Conservation (phyloP, 2,329 filamentous ascomycete species). For the Colletotrichum magnum region DNA sequence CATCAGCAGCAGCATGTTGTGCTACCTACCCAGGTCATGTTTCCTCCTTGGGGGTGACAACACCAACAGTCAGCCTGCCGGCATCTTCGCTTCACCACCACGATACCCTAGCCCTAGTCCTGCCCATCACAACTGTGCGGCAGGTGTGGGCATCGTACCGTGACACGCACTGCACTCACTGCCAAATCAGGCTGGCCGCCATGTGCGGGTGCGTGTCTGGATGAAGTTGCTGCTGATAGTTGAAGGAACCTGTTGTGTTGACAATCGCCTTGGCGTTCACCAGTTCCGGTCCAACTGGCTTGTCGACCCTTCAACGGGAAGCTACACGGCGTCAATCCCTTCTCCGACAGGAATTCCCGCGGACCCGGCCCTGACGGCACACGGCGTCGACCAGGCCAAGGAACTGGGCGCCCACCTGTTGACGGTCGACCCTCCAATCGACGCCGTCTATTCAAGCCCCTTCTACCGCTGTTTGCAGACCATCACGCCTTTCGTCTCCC, state of each 20-base stretch:
- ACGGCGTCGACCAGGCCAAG: constrained; percentile 86
- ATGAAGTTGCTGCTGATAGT: constrained; percentile 1
- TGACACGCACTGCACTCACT: not conserved
- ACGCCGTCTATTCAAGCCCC: constrained; percentile 85
- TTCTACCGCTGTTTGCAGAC: constrained; percentile 93
- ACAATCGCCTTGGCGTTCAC: constrained; percentile 30
- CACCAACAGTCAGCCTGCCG: not conserved
- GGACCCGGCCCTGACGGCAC: constrained; percentile 88
- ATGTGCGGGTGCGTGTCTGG: no score
- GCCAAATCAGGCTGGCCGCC: no score
- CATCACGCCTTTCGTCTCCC: constrained; percentile 76
- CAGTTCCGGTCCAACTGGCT: constrained; percentile 94
- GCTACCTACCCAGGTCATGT: constrained; percentile 12
- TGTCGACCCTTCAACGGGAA: constrained; percentile 84
- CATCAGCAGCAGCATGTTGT: not conserved
- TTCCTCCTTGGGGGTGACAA: constrained; percentile 25
- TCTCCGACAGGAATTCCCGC: constrained; percentile 90
- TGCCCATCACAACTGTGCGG: not conserved
- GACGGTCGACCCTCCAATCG: constrained; percentile 75
- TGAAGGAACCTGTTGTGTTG: constrained; percentile 22
- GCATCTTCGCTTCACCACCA: not conserved
- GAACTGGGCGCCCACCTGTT: constrained; percentile 80
- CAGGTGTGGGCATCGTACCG: not conserved
- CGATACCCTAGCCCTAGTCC: constrained; percentile 5
- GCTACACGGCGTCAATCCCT: constrained; percentile 79